phyloP scores from a whole-genome alignment of 2,329 filamentous ascomycete genomes.

The Ascocoryne sarcoides region DNA sequence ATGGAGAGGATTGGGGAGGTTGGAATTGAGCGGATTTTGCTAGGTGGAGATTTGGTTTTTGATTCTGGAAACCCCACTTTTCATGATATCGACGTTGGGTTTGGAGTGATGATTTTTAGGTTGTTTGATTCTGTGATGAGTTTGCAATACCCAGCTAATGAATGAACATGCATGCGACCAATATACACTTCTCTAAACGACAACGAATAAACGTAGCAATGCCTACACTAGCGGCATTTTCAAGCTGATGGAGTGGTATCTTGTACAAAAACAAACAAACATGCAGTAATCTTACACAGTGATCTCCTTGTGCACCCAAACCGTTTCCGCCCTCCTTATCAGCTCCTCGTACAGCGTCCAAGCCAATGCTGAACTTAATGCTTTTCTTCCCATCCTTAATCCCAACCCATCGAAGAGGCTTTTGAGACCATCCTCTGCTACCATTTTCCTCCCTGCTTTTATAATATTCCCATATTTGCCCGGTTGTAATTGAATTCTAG shows the following conservation, averaged over 20 bases:
- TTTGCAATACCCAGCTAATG: slow-evolving; percentile 20
- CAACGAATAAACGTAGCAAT: too few species aligned
- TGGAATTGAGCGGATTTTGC: too few species aligned
- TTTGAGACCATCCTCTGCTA: slow-evolving; percentile 69
- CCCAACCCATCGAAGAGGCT: slow-evolving; percentile 80
- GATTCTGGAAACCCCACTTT: slow-evolving; percentile 5
- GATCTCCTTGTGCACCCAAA: too few species aligned
- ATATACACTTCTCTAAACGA: too few species aligned
- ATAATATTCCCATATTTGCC: slow-evolving; percentile 73
- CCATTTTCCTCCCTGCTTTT: slow-evolving; percentile 67
- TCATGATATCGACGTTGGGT: background rate
- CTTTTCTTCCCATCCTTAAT: slow-evolving; percentile 83
- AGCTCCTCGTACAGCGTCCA: slow-evolving; percentile 98
- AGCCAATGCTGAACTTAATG: slow-evolving; percentile 84
- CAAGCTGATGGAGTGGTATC: slow-evolving; percentile 11
- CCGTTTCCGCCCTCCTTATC: slow-evolving; percentile 56
- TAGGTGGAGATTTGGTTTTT: slow-evolving; percentile 1
- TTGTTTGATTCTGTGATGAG: slow-evolving; percentile 1
- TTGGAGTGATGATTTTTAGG: background rate
- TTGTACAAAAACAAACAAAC: too few species aligned
- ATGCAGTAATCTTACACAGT: too few species aligned
- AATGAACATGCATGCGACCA: too few species aligned
- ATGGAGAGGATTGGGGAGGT: too few species aligned
- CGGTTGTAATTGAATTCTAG: slow-evolving; percentile 84
- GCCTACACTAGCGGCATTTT: too few species aligned